Evolutionary conservation across 352 stramenopile genomes (phyloP).

Genomic region (Phytophthora capsici): DNA sequence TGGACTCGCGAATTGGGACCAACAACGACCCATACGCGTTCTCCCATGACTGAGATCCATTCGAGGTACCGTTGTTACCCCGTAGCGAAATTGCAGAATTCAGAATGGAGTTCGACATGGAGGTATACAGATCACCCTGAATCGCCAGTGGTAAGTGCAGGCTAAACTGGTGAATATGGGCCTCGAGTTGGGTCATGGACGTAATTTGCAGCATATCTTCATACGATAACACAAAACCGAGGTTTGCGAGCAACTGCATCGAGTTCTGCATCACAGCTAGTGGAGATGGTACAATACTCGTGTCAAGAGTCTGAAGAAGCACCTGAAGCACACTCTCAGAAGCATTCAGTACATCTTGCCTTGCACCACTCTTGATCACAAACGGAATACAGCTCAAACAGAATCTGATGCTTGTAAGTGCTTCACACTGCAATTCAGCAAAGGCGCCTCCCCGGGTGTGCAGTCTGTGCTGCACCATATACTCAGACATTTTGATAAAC

Average conservation of each 20-base stretch:
- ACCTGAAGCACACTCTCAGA: slow-evolving; percentile 61
- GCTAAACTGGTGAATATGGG: slow-evolving; percentile 78
- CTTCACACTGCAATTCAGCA: slow-evolving; percentile 69
- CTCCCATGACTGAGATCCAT: slow-evolving; percentile 49
- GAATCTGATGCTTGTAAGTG: slow-evolving; percentile 62
- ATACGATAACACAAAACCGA: slow-evolving; percentile 72
- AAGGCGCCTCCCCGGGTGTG: slow-evolving; percentile 62
- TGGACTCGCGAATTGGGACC: slow-evolving; percentile 71
- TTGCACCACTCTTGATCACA: slow-evolving; percentile 57
- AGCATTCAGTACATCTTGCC: slow-evolving; percentile 58
- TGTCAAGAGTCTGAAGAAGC: slow-evolving; percentile 65
- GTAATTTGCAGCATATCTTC: slow-evolving; percentile 70
- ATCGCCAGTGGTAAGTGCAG: slow-evolving; percentile 72
- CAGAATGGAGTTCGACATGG: slow-evolving; percentile 82
- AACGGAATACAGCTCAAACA: slow-evolving; percentile 71
- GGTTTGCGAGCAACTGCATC: slow-evolving; percentile 69
- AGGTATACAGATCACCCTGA: slow-evolving; percentile 80
- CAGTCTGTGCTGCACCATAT: slow-evolving; percentile 62
- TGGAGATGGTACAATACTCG: slow-evolving; percentile 68
- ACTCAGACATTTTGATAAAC: slow-evolving; percentile 69
- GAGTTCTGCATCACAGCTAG: slow-evolving; percentile 69
- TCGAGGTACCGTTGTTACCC: slow-evolving; percentile 25
- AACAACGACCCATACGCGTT: slow-evolving; percentile 67
- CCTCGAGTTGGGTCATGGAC: slow-evolving; percentile 73
- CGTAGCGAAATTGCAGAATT: slow-evolving; percentile 78